Conservation (phyloP, 176 grass and related monocot species). For the Areca catechu region DNA sequence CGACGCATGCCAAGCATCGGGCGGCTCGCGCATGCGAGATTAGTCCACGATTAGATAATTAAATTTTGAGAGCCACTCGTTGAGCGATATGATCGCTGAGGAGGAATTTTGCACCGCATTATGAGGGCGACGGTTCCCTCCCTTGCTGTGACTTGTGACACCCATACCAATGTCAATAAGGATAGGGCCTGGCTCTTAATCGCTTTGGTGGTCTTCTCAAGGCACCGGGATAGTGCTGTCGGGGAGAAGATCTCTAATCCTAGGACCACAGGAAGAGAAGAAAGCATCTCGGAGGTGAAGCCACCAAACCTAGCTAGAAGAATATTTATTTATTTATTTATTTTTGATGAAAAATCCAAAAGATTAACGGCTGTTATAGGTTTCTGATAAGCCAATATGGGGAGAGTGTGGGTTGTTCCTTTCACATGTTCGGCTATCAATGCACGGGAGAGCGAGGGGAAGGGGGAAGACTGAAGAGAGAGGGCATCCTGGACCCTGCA, state of each 20-base stretch:
- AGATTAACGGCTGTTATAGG: neutral
- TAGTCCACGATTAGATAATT: too few species aligned
- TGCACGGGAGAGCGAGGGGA: neutral
- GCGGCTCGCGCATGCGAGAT: too few species aligned
- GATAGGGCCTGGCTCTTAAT: neutral
- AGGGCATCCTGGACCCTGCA: neutral
- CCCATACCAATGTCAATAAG: neutral
- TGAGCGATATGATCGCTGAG: too few species aligned
- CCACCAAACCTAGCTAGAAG: neutral
- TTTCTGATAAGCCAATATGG: neutral
- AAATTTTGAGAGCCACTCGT: too few species aligned
- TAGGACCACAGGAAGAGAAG: neutral
- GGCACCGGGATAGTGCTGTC: neutral
- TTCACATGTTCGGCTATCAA: conserved; percentile 1
- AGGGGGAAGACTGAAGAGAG: neutral
- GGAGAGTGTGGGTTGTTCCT: neutral
- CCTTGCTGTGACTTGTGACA: neutral
- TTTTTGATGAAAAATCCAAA: too few species aligned
- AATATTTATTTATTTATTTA: neutral
- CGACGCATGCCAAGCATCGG: too few species aligned
- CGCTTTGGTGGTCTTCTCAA: neutral
- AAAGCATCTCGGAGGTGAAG: neutral
- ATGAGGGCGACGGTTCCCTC: neutral
- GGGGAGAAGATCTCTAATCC: neutral
- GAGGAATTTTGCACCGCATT: too few species aligned